Evolutionary conservation across 495 filamentous ascomycete genomes (phyloP).

Genomic region (Filosporella fistucella): DNA sequence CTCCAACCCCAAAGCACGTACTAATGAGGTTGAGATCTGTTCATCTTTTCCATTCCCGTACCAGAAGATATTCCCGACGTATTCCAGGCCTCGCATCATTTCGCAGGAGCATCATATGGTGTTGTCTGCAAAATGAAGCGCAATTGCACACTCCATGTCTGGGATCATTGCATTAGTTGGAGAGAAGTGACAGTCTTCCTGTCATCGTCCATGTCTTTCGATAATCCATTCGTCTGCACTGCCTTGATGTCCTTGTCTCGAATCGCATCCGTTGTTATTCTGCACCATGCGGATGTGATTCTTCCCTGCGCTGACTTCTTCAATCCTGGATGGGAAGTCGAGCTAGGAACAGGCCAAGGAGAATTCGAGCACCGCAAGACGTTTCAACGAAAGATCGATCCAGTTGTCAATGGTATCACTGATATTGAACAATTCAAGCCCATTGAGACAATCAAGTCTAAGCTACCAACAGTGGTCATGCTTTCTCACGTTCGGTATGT

Average conservation of each 20-base stretch:
- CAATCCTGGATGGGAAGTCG: constrained; percentile 64
- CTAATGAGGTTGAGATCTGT: constrained; percentile 60
- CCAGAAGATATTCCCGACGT: constrained; percentile 59
- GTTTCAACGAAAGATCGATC: constrained; percentile 60
- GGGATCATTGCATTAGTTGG: constrained; percentile 66
- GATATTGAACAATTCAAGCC: constrained; percentile 62
- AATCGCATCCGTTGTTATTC: constrained; percentile 51
- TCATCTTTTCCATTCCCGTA: constrained; percentile 64
- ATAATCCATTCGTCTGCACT: constrained; percentile 54
- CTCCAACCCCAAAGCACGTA: no score
- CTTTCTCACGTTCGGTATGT: constrained; percentile 54
- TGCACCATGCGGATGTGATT: constrained; percentile 63
- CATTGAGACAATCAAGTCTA: constrained; percentile 50
- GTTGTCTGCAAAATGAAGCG: constrained; percentile 61
- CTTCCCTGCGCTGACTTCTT: constrained; percentile 63
- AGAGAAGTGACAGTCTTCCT: constrained; percentile 59
- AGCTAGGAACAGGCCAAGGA: constrained; percentile 59
- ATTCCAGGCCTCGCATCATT: constrained; percentile 65
- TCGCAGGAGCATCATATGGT: constrained; percentile 58
- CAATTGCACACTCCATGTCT: constrained; percentile 57
- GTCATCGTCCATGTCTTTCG: constrained; percentile 53
- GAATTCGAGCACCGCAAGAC: constrained; percentile 51
- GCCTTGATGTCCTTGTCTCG: constrained; percentile 50
- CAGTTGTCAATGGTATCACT: constrained; percentile 63
- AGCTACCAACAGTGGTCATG: constrained; percentile 59